Evolutionary conservation across 2,329 filamentous ascomycete species (phyloP).

Genomic region (Claviceps fusiformis): DNA sequence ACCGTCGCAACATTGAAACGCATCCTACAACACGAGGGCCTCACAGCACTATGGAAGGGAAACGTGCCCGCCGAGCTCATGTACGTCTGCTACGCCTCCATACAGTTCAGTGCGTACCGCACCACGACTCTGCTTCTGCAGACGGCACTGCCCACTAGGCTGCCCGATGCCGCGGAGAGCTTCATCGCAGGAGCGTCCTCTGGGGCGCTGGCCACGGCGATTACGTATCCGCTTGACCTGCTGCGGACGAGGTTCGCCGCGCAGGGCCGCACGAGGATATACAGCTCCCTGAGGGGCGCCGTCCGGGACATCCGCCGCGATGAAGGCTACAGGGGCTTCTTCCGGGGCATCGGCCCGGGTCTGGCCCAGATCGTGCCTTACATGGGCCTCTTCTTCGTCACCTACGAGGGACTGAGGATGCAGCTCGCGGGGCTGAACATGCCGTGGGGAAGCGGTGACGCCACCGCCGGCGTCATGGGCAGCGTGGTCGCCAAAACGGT

Average conservation of each 20-base stretch:
- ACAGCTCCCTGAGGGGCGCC: slow-evolving; percentile 55
- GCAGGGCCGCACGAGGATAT: slow-evolving; percentile 70
- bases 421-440: slow-evolving; percentile 41
- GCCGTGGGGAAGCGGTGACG: slow-evolving; percentile 68
- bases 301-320: slow-evolving; percentile 57
- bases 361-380: slow-evolving; percentile 84
- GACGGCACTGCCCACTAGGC: slow-evolving; percentile 25
- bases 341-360: slow-evolving; percentile 70
- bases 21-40: slow-evolving; percentile 68
- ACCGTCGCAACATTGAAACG: slow-evolving; percentile 61
- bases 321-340: slow-evolving; percentile 72
- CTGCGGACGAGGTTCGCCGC: slow-evolving; percentile 93
- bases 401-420: slow-evolving; percentile 64
- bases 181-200: slow-evolving; percentile 76
- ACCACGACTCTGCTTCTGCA: slow-evolving; percentile 56
- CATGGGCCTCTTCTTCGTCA: slow-evolving; percentile 92
- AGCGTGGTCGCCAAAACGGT: slow-evolving; percentile 75
- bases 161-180: slow-evolving; percentile 58
- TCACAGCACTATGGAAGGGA: slow-evolving; percentile 89
- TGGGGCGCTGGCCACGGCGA: slow-evolving; percentile 66
- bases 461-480: slow-evolving; percentile 65
- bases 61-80: slow-evolving; percentile 91
- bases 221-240: slow-evolving; percentile 87
- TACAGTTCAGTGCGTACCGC: slow-evolving; percentile 85
- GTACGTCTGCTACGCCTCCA: slow-evolving; percentile 79